Evolutionary conservation across 2,329 filamentous ascomycete genomes (phyloP), one percentile per base, ranked within the genome.

Genomic region (Alternaria hordeiaustralica): DNA sequence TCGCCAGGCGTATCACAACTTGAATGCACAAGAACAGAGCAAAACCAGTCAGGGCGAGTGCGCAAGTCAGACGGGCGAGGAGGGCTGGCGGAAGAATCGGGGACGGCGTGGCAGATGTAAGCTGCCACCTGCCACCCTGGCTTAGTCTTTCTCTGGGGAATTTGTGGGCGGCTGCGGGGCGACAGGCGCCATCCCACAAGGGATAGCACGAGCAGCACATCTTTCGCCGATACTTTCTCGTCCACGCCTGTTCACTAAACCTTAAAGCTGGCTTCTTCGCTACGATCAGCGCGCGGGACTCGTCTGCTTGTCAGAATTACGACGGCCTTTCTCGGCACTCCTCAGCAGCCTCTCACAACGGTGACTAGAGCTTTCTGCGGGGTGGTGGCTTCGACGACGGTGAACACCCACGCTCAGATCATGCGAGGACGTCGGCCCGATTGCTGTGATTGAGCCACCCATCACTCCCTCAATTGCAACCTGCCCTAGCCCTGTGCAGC

Each of bases 211-310:
- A 62, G 46, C 63, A 60, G 58, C 61, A 57, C 56, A 58, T 62
- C 53, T 49, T 41, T 64, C 65, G 69, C 76, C 76, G 75, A 72
- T 66, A 66, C 67, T 65, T 76, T 77, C 77, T 77, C 74, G 75
- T 74, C 60, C 49, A 25, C 36, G 49, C 53, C 36, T 65, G 54
- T 65, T 66, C 71, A 67, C 75, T 73, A 75, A 58, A 53, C 69
- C 61, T 58, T 58, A 58, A 69, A 60, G 36, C 36, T 23, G 41
- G 55, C 49, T 30, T 56, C 49, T 30, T 56, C 30, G 61, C 36
- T 55, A 62, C 66, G 60, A 71, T 67, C 69, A 63, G 41, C 67
- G 60, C 64, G 61, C 66, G 68, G 69, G 65, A 62, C 44, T 10
- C 18, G 44, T 30, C 54, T 56, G 58, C 54, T 49, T 58, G 47